phyloP scores from a whole-genome alignment of 2,329 filamentous ascomycete genomes.

The Parasarocladium wereldwijsianum region DNA sequence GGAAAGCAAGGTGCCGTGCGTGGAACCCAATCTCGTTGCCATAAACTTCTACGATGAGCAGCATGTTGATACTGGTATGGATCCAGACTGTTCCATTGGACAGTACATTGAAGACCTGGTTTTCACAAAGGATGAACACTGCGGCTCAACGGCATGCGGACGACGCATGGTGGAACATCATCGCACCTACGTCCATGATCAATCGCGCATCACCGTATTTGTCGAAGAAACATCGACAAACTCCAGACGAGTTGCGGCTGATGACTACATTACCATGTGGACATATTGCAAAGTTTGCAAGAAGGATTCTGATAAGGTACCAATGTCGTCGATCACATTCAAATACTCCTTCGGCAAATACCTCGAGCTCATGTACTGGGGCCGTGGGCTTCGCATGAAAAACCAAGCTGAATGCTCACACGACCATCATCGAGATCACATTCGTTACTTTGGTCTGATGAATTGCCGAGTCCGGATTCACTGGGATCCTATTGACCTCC shows the following conservation, averaged over 20 bases:
- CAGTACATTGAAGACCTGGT: constrained; percentile 92
- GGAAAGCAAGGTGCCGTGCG: constrained; percentile 81
- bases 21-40: constrained; percentile 78
- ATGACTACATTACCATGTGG: constrained; percentile 81
- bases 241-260: constrained; percentile 24
- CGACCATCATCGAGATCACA: constrained; percentile 82
- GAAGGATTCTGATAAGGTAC: constrained; percentile 74
- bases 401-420: constrained; percentile 65
- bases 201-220: constrained; percentile 84
- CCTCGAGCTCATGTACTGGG: constrained; percentile 95
- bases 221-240: constrained; percentile 47
- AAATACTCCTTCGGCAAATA: constrained; percentile 99
- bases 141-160: constrained; percentile 73
- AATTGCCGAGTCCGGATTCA: constrained; percentile 80
- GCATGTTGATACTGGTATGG: constrained; percentile 52
- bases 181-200: constrained; percentile 90
- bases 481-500: constrained; percentile 80
- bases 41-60: constrained; percentile 93
- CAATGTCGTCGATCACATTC: constrained; percentile 90
- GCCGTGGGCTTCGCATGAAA: constrained; percentile 61
- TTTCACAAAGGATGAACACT: constrained; percentile 59
- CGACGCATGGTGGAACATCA: constrained; percentile 86
- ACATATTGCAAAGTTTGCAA: constrained; percentile 87
- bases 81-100: constrained; percentile 83
- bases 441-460: constrained; percentile 81